Evolutionary conservation across 805 yeast species (phyloP).

Genomic region (Candida sithepensis): DNA sequence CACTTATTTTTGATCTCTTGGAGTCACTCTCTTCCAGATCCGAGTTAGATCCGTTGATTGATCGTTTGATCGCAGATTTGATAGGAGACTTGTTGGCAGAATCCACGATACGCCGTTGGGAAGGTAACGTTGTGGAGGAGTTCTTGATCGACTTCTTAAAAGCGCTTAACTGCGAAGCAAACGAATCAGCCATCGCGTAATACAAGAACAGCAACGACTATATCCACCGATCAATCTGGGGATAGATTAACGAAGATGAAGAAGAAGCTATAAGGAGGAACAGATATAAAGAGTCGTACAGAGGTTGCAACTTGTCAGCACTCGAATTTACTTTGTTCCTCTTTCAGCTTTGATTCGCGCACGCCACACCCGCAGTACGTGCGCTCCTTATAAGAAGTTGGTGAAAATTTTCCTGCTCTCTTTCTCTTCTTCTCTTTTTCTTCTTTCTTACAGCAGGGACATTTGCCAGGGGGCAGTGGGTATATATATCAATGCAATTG

Average conservation of each 20-base stretch:
- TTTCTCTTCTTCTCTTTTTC: background rate
- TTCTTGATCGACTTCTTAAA: conserved; percentile 56
- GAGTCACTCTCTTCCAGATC: conserved; percentile 13
- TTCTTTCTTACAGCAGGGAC: conserved; percentile 5
- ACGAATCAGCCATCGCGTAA: conserved; percentile 27
- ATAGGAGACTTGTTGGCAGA: background rate
- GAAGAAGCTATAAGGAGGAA: no score
- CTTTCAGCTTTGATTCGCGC: no score
- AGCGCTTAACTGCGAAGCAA: conserved; percentile 51
- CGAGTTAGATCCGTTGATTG: conserved; percentile 4
- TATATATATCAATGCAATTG: background rate
- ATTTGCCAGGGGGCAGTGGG: conserved; percentile 14
- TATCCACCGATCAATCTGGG: background rate
- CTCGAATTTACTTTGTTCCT: no score
- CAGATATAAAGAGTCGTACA: no score
- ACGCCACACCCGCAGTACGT: no score
- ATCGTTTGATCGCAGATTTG: conserved; percentile 8
- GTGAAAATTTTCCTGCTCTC: background rate
- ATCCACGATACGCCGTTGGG: conserved; percentile 30
- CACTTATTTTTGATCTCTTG: conserved; percentile 12
- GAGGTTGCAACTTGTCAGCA: no score
- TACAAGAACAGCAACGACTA: background rate
- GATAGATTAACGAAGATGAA: background rate
- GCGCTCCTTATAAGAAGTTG: no score
- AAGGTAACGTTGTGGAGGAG: conserved; percentile 50